phyloP scores from a whole-genome alignment of 2,329 filamentous ascomycete genomes.

The Thermothelomyces thermophilus region DNA sequence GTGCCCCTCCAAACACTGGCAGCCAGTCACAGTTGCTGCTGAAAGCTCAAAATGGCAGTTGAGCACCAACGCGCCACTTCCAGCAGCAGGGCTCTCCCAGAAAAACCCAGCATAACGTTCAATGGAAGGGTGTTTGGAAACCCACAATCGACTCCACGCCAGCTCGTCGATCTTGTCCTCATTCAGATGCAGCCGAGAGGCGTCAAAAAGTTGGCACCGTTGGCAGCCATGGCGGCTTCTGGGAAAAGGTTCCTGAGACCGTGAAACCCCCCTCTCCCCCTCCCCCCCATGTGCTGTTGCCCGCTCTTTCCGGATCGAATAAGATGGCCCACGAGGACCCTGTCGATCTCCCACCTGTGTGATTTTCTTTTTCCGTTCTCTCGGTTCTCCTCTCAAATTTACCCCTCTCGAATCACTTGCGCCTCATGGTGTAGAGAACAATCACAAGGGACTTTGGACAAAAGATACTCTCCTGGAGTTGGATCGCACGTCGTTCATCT shows the following conservation, averaged over 20 bases:
- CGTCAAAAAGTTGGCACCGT: not conserved
- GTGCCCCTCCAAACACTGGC: not conserved
- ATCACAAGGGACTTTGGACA: not conserved
- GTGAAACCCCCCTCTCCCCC: too few species aligned
- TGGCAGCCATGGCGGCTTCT: not conserved
- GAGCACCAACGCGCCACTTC: not conserved
- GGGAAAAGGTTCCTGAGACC: too few species aligned
- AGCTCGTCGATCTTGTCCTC: not conserved
- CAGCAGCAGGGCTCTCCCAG: not conserved
- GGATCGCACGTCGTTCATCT: too few species aligned
- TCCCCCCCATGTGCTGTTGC: not conserved
- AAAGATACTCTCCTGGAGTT: not conserved
- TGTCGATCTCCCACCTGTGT: not conserved
- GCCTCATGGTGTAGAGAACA: not conserved
- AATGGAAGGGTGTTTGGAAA: not conserved
- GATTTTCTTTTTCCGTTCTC: not conserved
- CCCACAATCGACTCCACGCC: not conserved
- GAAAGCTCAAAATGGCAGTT: not conserved
- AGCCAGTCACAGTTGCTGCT: not conserved
- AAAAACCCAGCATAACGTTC: not conserved
- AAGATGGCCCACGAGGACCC: not conserved
- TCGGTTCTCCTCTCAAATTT: not conserved
- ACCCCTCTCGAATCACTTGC: not conserved
- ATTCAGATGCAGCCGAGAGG: not conserved
- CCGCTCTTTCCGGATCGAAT: not conserved